Evolutionary conservation across 2,329 filamentous ascomycete genomes (phyloP).

Genomic region (Mycocentrospora acerina): DNA sequence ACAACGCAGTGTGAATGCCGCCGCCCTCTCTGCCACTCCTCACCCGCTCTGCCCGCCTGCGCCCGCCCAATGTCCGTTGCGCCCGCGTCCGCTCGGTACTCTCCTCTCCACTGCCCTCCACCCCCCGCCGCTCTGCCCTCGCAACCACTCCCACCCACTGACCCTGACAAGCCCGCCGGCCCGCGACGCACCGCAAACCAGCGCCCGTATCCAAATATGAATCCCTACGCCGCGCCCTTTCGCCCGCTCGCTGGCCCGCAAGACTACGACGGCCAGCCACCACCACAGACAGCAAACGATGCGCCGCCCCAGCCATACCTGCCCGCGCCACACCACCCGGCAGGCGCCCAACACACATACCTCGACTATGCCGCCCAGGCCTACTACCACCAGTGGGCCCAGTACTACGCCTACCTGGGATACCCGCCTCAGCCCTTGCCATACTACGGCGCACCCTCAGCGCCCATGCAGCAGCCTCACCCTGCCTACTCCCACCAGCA

Average conservation of each 20-base stretch:
- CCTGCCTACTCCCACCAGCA: constrained; percentile 13
- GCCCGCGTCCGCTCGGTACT: constrained; percentile 25
- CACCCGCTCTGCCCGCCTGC: no score
- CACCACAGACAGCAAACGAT: constrained; percentile 7
- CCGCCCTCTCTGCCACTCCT: no score
- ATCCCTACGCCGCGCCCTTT: constrained; percentile 22
- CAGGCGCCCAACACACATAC: constrained; percentile 8
- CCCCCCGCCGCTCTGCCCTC: constrained; percentile 24
- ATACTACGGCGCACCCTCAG: constrained; percentile 10
- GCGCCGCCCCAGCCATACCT: constrained; percentile 11
- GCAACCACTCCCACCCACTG: constrained; percentile 27
- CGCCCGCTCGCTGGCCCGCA: constrained; percentile 13
- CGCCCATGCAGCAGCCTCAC: constrained; percentile 11
- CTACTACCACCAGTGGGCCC: constrained; percentile 23
- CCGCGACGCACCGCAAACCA: constrained; percentile 17
- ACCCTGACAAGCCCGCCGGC: constrained; percentile 27
- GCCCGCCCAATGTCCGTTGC: constrained; percentile 28
- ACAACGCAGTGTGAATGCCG: no score
- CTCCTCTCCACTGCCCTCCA: constrained; percentile 22
- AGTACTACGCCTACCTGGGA: constrained; percentile 8
- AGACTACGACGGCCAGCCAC: constrained; percentile 10
- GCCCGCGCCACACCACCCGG: no score
- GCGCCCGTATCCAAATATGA: constrained; percentile 19
- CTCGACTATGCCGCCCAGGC: constrained; percentile 14
- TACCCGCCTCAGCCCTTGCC: constrained; percentile 9